phyloP scores from a whole-genome alignment of 192 early-diverging fungal genomes.

The Podila epigama region DNA sequence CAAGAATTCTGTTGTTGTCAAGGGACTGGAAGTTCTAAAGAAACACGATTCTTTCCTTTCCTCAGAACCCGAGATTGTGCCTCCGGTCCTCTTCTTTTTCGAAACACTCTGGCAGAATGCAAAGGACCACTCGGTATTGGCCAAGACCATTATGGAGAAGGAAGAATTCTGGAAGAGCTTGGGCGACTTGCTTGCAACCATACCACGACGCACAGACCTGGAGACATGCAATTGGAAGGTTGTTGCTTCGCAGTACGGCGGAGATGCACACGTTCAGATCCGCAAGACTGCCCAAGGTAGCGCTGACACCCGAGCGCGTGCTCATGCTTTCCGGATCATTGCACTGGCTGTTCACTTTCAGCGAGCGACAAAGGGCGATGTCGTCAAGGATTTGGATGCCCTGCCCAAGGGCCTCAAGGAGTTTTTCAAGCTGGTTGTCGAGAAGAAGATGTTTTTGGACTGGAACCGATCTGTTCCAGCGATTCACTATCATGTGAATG shows the following conservation, averaged over 20 bases:
- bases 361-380: not conserved
- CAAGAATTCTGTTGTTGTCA: conserved; percentile 46
- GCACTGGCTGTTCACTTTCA: conserved; percentile 39
- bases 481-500: conserved; percentile 28
- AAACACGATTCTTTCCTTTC: conserved; percentile 32
- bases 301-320: conserved; percentile 24
- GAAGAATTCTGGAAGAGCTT: conserved; percentile 54
- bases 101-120: conserved; percentile 57
- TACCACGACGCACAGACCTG: conserved; percentile 15
- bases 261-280: conserved; percentile 10
- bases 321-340: conserved; percentile 32
- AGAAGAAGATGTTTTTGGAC: conserved; percentile 12
- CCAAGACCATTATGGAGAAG: conserved; percentile 49
- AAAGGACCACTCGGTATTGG: conserved; percentile 44
- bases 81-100: conserved; percentile 55
- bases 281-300: conserved; percentile 6
- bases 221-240: conserved; percentile 18
- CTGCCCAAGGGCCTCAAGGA: conserved; percentile 30
- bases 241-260: conserved; percentile 5
- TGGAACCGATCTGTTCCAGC: conserved; percentile 33
- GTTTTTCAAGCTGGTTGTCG: conserved; percentile 12
- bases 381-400: conserved; percentile 1
- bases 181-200: conserved; percentile 30
- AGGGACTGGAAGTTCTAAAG: conserved; percentile 50
- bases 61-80: conserved; percentile 48